Evolutionary conservation across 345 rosid species (phyloP), one percentile per base, ranked within the genome.

Genomic region (Kernera saxatilis): DNA sequence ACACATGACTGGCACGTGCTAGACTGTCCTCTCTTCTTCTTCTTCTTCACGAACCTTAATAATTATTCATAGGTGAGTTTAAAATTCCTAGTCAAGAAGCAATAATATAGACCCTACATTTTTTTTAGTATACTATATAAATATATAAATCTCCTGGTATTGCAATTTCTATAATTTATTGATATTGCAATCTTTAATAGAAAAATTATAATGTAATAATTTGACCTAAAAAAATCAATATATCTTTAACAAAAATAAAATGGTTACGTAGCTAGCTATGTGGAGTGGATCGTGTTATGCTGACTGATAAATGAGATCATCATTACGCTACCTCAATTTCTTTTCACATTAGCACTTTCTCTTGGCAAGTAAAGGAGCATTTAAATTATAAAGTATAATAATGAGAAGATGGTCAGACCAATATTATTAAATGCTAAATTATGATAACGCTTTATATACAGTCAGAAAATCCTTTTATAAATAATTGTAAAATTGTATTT

Each of bases 1-100:
- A 80, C 90, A 84, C 71, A 32, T 73, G 65, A 52, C 77, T 33
- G 15, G 79, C 94, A 83, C 87, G 91, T 82, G 91, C 85, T 67
- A 29, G 66, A 49, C 82, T 64, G 67, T 61, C 60, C 48, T 61
- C 44, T 27, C 36, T 26, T 37, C 51, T 33, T 71, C 57, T 32
- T 71, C 64, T 71, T 27, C 56, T 57, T 57, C 61, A 48, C 45
- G 45, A 57, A 74, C 61, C 70, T 70, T 64, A 69, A 36, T 53
- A 39, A 15, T 59, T 50, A 59, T 45, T 64, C 51, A 43, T 33
- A n/a, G 2, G 40, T 35, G 64, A 23, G 15, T 8, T 22, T 44
- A 4, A 39, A 67, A 43, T 73, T 66, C 69, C 2, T 40, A 67
- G 73, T 67, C 55, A 67, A 59, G 53, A 67, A 2, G 48, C 69